Evolutionary conservation across 805 yeast species (phyloP), one percentile per base, ranked within the genome.

Genomic region (Schwanniomyces yamadae): DNA sequence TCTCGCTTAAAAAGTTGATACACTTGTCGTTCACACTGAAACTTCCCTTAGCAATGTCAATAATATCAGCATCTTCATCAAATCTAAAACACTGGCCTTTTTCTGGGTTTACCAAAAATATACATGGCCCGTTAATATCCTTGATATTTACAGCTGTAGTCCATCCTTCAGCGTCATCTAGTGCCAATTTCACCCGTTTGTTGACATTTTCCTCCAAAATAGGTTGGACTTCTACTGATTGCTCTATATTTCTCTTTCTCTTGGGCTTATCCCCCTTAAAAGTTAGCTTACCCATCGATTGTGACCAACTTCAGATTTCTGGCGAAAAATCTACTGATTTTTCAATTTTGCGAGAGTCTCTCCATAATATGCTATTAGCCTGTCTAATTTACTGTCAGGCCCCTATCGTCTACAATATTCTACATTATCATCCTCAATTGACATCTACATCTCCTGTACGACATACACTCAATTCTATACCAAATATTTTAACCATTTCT

Each of bases 51-150:
- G 11, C 12, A 11, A 19, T 8, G 4, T 11, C 4, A 6, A 27
- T 12, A n/a, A 7, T 12, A 18, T 28, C 31, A 5, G 11, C 11
- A 9, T 28, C 23, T 5, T 19, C 31, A 18, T n/a, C 15, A 19
- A 28, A 28, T n/a, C n/a, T n/a, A n/a, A n/a, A n/a, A 28, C 23
- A 5, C 8, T 27, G 8, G 10, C 12, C 13, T 16, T 16, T 12
- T 4, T 18, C 23, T 10, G 33, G 25, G 14, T n/a, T 14, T 6
- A 17, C 28, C 14, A 32, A 14, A 14, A 39, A 25, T 6, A 39
- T 31, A 30, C 43, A 40, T n/a, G 47, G 42, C 12, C 47, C 47
- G 12, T 30, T 38, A 15, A 43, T 30, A 18, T 43, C 47, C 19
- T 22, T 31, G 12, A 29, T 26, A n/a, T 23, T 23, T 12, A 22